Conservation (phyloP, 768 basidiomycete species). For the Terana coerulea region DNA sequence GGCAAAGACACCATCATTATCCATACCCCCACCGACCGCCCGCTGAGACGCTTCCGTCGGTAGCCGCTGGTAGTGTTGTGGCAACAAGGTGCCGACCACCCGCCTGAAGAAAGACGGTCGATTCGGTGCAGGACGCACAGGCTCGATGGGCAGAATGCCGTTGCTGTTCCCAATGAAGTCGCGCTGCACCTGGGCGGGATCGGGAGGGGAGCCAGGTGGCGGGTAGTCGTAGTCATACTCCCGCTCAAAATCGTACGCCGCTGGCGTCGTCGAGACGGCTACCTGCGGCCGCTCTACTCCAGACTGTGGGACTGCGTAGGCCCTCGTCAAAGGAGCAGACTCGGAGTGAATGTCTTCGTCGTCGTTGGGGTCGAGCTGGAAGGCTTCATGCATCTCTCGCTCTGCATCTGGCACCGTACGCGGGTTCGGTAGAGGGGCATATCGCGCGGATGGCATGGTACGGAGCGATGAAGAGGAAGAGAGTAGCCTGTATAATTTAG, state of each 20-base stretch:
- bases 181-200: slow-evolving; percentile 55
- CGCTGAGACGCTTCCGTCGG: slow-evolving; percentile 31
- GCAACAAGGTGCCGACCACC: slow-evolving; percentile 57
- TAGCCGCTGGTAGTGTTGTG: slow-evolving; percentile 58
- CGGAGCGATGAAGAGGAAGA: neutral
- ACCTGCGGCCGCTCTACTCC: slow-evolving; percentile 16
- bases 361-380: slow-evolving; percentile 54
- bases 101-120: slow-evolving; percentile 54
- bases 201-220: slow-evolving; percentile 77
- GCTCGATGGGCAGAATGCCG: slow-evolving; percentile 52
- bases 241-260: slow-evolving; percentile 76
- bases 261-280: slow-evolving; percentile 27
- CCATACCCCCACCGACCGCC: slow-evolving; percentile 57
- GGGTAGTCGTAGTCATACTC: slow-evolving; percentile 66
- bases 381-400: slow-evolving; percentile 75
- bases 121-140: slow-evolving; percentile 33
- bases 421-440: slow-evolving; percentile 49
- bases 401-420: slow-evolving; percentile 41
- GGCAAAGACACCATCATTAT: slow-evolving; percentile 94
- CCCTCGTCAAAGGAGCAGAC: slow-evolving; percentile 36
- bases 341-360: slow-evolving; percentile 33
- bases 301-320: slow-evolving; percentile 17
- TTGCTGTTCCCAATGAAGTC: slow-evolving; percentile 75
- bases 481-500: neutral
- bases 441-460: slow-evolving; percentile 44